Evolutionary conservation across 257 asterid genomes (phyloP), one percentile per base, ranked within the genome.

Genomic region (Petunia secreta): DNA sequence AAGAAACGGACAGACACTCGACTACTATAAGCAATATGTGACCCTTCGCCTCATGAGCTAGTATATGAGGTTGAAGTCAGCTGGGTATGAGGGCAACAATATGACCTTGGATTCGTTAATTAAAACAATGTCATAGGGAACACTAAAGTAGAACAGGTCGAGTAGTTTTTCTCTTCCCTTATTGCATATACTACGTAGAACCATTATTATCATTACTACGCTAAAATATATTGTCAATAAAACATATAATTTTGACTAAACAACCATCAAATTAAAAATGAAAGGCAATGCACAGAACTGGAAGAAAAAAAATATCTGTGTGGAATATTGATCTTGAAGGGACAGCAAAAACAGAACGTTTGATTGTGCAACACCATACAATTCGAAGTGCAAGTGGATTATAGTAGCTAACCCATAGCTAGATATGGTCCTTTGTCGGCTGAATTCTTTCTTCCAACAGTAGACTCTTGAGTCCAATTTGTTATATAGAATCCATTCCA

Each of bases 321-420:
- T 48, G 25, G 77, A 71, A 71, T 71, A 48, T 71, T 71, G 34
- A 34, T 3, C n/a, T 48, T 69, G 43, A 69, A 46, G 77, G 77
- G 77, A 69, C 11, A 8, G 59, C 10, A 10, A 59, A 69, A 69
- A 69, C 37, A 10, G n/a, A 69, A 69, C 59, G 59, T 69, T 69
- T 69, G 59, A 69, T 25, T 5, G 1, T 25, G 43, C 59, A 46
- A 69, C 43, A 46, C 77, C 77, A 69, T 69, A 69, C 77, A 25
- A 46, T 41, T 41, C n/a, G 3, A 7, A 67, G 75, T n/a, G 15
- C 75, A 67, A 67, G 75, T 67, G 75, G 75, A 41, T 67, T 44
- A 41, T 7, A 38, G 38, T 9, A 43, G 36, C 67, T 38, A 43
- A 39, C 39, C 53, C 75, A 67, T 67, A 8, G n/a, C 41, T 14